These are phyloP conservation scores for Escovopsis weberi DNA, from an alignment of 2,329 filamentous ascomycete genomes.

Conservation along the genomic window DNA sequence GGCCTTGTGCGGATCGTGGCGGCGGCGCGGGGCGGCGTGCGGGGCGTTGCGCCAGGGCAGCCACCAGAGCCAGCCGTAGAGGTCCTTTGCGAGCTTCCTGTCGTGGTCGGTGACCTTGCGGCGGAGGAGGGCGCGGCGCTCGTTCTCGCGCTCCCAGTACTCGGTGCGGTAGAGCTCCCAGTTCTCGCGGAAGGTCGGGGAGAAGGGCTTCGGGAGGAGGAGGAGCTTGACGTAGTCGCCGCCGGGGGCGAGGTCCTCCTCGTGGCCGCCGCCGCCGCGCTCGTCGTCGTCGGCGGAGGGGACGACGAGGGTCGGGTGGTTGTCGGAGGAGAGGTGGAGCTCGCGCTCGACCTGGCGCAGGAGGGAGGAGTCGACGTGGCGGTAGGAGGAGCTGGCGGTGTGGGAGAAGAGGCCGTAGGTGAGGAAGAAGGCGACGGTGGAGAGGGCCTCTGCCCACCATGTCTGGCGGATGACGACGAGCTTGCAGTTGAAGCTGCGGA, in stretches of 20 bases:
- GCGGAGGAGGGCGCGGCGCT: constrained; percentile 62
- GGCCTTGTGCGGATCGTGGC: constrained; percentile 23
- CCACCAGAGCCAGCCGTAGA: constrained; percentile 75
- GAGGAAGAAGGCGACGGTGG: constrained; percentile 60
- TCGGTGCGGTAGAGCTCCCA: constrained; percentile 92
- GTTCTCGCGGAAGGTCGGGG: constrained; percentile 84
- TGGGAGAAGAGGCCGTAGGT: constrained; percentile 61
- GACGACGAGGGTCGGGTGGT: constrained; percentile 27
- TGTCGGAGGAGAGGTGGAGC: constrained; percentile 31
- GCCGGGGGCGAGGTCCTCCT: constrained; percentile 80
- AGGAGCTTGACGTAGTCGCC: constrained; percentile 87
- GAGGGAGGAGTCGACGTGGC: constrained; percentile 55
- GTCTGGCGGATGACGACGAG: constrained; percentile 75
- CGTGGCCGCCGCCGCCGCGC: constrained; percentile 40
- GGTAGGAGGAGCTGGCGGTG: constrained; percentile 54
- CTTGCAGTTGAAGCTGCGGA: constrained; percentile 91
- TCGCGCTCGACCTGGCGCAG: constrained; percentile 46
- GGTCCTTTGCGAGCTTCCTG: constrained; percentile 49
- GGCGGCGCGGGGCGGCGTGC: constrained; percentile 12
- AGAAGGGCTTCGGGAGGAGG: constrained; percentile 86
- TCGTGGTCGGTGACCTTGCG: constrained; percentile 55
- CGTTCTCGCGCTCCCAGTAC: constrained; percentile 96
- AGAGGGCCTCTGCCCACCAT: constrained; percentile 66
- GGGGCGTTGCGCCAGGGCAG: constrained; percentile 46
- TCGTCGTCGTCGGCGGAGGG: constrained; percentile 40